Base-by-base conservation (phyloP, 306 rosid genomes). In the Parietaria judaica region DNA sequence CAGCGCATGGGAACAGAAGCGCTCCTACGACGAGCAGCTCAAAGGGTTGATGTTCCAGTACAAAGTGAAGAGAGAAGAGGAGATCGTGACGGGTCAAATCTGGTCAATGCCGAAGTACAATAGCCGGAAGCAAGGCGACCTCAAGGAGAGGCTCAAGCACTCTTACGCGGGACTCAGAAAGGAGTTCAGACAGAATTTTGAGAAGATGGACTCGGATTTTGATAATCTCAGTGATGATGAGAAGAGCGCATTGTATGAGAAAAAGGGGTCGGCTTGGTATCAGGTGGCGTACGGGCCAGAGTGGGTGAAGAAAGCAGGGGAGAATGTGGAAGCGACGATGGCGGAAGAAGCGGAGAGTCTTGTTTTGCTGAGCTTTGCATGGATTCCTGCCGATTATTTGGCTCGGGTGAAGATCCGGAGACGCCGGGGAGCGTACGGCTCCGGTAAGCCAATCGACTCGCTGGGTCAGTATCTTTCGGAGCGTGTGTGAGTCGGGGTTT, bases 21-120 rank as follows among this genome's bases (percentile, higher is more conserved):
- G 90, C 79, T 79, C 83, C 8, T 88, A 88, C 72, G 90, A 92
- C 54, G 79, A 75, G 52, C 95, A 86, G 72, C 57, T 84, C 72
- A 71, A 66, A 39, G 95, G 83, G 51, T 71, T 88, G n/a, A 79
- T 92, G 41, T 76, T 78, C 14, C 95, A 88, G 14, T 92, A 86
- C 43, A 86, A 88, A 69, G 90, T 92, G 16, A 78, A 70, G 69
- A 74, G 94, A 67, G 98, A 88, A 72, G 95, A 88, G 74, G 96
- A 86, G 74, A 67, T 92, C 44, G 95, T 88, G 37, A 86, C 95
- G 8, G 95, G 94, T 57, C 94, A 88, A 67, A 72, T 88, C 63
- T 88, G 98, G 98, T 92, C 96, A 58, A 92, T 92, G 94, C 96
- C 96, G 16, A 86, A 82, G 72, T 67, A 79, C 78, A 84, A 49